A percentile compares a stretch with the other conserved stretches of the same genome.
phyloP scores from a whole-genome alignment of 306 rosid genomes.

The Alnus glutinosa region DNA sequence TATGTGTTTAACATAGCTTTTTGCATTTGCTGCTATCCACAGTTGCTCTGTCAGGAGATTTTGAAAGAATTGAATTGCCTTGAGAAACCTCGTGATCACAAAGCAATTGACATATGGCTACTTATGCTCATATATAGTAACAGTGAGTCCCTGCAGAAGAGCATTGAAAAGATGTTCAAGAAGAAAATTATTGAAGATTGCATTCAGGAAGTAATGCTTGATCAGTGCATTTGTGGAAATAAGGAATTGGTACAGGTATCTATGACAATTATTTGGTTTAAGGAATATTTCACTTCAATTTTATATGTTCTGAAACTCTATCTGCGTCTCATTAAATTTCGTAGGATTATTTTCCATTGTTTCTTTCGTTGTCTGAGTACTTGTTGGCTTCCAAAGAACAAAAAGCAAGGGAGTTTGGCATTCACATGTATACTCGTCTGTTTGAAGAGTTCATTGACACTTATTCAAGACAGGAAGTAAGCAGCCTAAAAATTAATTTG shows the following conservation, averaged over 20 bases:
- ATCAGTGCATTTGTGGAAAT: constrained; percentile 39
- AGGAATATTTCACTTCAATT: background rate
- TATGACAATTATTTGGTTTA: background rate
- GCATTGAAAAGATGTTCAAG: constrained; percentile 35
- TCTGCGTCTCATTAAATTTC: background rate
- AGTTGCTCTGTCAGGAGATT: constrained; percentile 47
- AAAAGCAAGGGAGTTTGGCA: constrained; percentile 36
- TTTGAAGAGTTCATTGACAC: constrained; percentile 41
- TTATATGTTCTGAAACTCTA: background rate
- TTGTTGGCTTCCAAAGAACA: constrained; percentile 42
- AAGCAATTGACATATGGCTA: constrained; percentile 44
- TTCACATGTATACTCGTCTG: constrained; percentile 28
- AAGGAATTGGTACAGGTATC: constrained; percentile 37
- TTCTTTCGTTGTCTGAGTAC: constrained; percentile 43
- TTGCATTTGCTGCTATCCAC: background rate
- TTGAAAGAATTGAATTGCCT: constrained; percentile 39
- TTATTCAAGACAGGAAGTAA: constrained; percentile 49
- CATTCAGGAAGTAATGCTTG: constrained; percentile 36
- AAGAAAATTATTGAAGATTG: constrained; percentile 40
- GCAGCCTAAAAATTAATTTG: background rate
- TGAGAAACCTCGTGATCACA: constrained; percentile 41
- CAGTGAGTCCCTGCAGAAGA: constrained; percentile 44
- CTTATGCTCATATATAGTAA: constrained; percentile 42
- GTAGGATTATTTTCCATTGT: constrained; percentile 36
- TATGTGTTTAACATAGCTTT: background rate